Base-by-base conservation (phyloP, 768 basidiomycete species). In the Lyophyllum decastes region DNA sequence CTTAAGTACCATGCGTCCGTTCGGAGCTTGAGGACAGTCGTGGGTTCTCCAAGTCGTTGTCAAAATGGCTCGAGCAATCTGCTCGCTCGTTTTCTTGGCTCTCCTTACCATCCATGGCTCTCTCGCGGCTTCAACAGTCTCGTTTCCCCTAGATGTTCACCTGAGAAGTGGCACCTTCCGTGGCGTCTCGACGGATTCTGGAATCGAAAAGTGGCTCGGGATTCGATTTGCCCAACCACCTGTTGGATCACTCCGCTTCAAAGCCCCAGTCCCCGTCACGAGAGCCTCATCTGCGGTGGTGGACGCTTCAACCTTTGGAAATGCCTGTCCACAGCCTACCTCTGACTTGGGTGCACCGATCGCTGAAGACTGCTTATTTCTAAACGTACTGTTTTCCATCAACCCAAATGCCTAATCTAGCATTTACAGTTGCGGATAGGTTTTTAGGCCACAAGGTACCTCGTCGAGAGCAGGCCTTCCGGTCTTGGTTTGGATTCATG, bases 161-260 rank as follows among this genome's bases (percentile, higher is more conserved):
- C 62, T 81, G 9, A 72, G 67, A 10, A 76, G 72, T 7, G 84
- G 84, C 4, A 74, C 70, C 0, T 84, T 84, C 58, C 77, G 75
- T 2, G 84, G 84, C 9, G 60, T 79, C 4, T 56, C 71, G 8
- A 75, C 73, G 12, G 47, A 70, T 0, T 78, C 79, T 47, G 78
- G 77, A 9, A 78, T 78, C 10, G 81, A 86, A 49, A 74, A 75
- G 64, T 89, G 84, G 79, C 74, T 86, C 12, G 86, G 86, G 2
- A 78, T 89, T 33, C 86, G 81, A 0, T 89, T 75, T 55, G 87
- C 84, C 4, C 70, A 79, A 58, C 76, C 86, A 1, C 87, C 87
- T 0, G 61, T 83, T 0, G 86, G 85, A 1, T 40, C 64, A 7
- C 73, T 87, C 44, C 78, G 86, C 2, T 86, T 89, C 70, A 82